Conservation (phyloP, 495 filamentous ascomycete species). For the Penicillium cinerascens region DNA sequence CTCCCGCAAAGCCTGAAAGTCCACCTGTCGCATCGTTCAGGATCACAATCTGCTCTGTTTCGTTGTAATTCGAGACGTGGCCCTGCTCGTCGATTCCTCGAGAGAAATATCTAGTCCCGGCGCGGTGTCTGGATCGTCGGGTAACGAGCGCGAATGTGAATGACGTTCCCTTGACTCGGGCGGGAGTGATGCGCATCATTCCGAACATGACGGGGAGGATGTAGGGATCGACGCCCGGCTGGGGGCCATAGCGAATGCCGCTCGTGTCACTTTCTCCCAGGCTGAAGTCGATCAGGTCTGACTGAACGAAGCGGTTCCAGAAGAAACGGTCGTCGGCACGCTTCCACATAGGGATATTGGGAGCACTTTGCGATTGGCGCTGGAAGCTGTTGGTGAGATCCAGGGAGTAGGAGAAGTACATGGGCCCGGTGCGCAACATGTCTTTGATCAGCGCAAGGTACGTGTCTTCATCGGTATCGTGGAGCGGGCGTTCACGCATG, state of each 20-base stretch:
- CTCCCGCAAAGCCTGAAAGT: slow-evolving; percentile 76
- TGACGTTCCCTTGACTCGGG: slow-evolving; percentile 73
- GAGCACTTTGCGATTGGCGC: slow-evolving; percentile 72
- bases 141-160: slow-evolving; percentile 86
- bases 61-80: slow-evolving; percentile 96
- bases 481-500: slow-evolving; percentile 84
- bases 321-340: slow-evolving; percentile 96
- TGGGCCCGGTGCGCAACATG: slow-evolving; percentile 75
- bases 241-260: slow-evolving; percentile 56
- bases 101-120: slow-evolving; percentile 90
- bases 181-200: slow-evolving; percentile 82
- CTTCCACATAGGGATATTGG: slow-evolving; percentile 75
- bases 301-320: slow-evolving; percentile 92
- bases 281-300: slow-evolving; percentile 86
- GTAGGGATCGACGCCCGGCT: slow-evolving; percentile 81
- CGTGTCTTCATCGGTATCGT: slow-evolving; percentile 88
- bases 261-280: slow-evolving; percentile 41
- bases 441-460: slow-evolving; percentile 76
- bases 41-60: slow-evolving; percentile 89
- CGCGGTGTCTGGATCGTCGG: slow-evolving; percentile 77
- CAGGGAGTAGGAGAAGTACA: slow-evolving; percentile 97
- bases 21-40: slow-evolving; percentile 75
- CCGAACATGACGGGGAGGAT: slow-evolving; percentile 94
- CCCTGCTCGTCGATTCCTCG: slow-evolving; percentile 89
- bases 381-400: slow-evolving; percentile 96